A percentile compares a stretch with the other conserved stretches of the same genome.
Conservation (phyloP, 495 filamentous ascomycete genomes). For the Collariella sp. region DNA sequence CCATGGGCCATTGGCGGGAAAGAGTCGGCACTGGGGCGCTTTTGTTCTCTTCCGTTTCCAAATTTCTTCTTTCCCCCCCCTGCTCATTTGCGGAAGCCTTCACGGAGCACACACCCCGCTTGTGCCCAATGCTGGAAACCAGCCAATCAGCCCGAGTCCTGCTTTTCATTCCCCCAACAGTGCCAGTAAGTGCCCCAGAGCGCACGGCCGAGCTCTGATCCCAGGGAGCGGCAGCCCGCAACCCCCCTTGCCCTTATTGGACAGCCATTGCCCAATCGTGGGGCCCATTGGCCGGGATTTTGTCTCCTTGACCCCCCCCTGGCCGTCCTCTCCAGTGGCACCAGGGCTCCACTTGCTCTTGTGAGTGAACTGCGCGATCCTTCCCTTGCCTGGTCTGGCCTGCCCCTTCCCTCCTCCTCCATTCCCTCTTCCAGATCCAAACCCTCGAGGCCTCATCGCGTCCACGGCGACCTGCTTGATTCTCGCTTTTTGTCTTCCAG, state of each 20-base stretch:
- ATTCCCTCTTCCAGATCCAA: conserved; percentile 24
- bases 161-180: conserved; percentile 16
- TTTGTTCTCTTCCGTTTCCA: conserved; percentile 10
- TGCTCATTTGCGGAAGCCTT: conserved; percentile 3
- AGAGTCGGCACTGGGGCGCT: conserved; percentile 6
- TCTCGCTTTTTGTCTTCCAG: neutral
- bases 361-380: conserved; percentile 18
- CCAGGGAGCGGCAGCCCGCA: neutral
- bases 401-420: conserved; percentile 10
- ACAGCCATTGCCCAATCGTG: conserved; percentile 15
- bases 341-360: conserved; percentile 16
- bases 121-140: neutral
- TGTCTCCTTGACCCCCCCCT: conserved; percentile 8
- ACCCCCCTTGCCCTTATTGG: conserved; percentile 13
- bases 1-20: neutral
- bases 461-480: neutral
- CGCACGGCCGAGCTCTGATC: conserved; percentile 13
- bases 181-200: conserved; percentile 6
- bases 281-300: conserved; percentile 15
- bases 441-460: conserved; percentile 9
- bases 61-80: conserved; percentile 21
- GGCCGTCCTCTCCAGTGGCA: conserved; percentile 2
- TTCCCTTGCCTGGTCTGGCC: conserved; percentile 14
- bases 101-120: conserved; percentile 5
- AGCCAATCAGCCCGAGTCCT: conserved; percentile 14